Conservation (phyloP, 106 monocot genomes). For the Dioscorea alata region DNA sequence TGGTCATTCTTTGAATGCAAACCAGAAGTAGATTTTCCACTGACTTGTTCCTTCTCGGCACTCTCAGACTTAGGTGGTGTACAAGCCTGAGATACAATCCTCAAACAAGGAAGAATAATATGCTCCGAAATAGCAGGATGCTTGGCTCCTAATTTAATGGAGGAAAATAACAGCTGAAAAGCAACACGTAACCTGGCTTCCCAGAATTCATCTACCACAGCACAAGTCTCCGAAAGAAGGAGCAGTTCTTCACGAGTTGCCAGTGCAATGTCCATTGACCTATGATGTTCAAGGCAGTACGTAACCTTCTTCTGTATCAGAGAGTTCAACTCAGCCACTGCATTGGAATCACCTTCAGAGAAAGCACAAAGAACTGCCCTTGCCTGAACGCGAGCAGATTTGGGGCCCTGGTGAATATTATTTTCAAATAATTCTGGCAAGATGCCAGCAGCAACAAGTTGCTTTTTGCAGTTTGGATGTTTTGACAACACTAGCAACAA, state of each 20-base stretch:
- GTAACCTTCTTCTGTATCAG: conserved; percentile 95
- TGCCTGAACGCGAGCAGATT: conserved; percentile 75
- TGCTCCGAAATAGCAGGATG: conserved; percentile 97
- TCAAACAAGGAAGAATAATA: conserved; percentile 97
- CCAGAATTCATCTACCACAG: conserved; percentile 94
- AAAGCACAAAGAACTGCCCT: conserved; percentile 89
- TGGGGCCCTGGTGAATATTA: conserved; percentile 95
- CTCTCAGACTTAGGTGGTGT: conserved; percentile 83
- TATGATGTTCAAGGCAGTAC: conserved; percentile 96
- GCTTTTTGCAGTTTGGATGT: conserved; percentile 65
- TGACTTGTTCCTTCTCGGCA: conserved; percentile 55
- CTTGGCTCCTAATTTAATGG: conserved; percentile 87
- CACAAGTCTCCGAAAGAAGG: conserved; percentile 85
- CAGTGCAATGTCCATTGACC: conserved; percentile 86
- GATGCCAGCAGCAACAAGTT: conserved; percentile 84
- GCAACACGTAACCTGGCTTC: conserved; percentile 86
- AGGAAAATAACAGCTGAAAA: conserved; percentile 91
- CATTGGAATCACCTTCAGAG: conserved; percentile 79
- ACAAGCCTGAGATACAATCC: conserved; percentile 95
- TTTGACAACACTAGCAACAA: conserved; percentile 77
- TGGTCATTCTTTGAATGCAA: conserved; percentile 46
- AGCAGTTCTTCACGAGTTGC: conserved; percentile 90
- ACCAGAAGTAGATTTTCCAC: conserved; percentile 26
- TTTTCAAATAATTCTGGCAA: conserved; percentile 92
- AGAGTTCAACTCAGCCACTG: conserved; percentile 70